Conservation (phyloP, 2,329 filamentous ascomycete species). For the Elsinoe perseae region DNA sequence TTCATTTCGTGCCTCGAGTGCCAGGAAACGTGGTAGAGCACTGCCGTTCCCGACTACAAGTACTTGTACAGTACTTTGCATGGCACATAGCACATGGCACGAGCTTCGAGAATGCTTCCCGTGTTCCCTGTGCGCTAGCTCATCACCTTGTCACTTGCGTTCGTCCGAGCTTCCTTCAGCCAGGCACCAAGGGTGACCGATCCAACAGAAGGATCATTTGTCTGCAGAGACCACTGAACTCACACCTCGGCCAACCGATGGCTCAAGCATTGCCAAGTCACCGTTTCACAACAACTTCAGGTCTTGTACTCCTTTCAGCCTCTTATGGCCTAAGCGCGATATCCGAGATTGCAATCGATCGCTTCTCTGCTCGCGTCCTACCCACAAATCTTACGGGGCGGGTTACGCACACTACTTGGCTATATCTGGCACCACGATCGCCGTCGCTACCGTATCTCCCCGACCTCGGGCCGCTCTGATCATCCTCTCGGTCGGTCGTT, state of each 20-base stretch:
- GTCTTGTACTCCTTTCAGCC: background rate
- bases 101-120: slow-evolving; percentile 1
- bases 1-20: slow-evolving; percentile 4
- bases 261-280: slow-evolving; percentile 6
- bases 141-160: background rate
- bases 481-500: background rate
- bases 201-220: slow-evolving; percentile 1
- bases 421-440: slow-evolving; percentile 1
- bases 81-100: background rate
- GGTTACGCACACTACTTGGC: background rate
- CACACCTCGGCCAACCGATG: background rate
- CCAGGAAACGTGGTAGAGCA: background rate
- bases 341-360: slow-evolving; percentile 8
- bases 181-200: background rate
- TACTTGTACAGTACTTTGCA: too few relatives aligned
- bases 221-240: background rate
- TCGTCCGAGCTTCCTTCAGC: background rate
- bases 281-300: background rate
- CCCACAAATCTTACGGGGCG: background rate
- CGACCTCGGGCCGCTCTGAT: slow-evolving; percentile 5
- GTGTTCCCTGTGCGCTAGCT: background rate
- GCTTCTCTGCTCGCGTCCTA: background rate
- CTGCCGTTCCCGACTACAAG: background rate
- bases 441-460: slow-evolving; percentile 5
- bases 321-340: background rate